These are phyloP conservation scores for Escovopsis sp. DNA, from an alignment of 2,329 filamentous ascomycete species.

Conservation along the genomic window DNA sequence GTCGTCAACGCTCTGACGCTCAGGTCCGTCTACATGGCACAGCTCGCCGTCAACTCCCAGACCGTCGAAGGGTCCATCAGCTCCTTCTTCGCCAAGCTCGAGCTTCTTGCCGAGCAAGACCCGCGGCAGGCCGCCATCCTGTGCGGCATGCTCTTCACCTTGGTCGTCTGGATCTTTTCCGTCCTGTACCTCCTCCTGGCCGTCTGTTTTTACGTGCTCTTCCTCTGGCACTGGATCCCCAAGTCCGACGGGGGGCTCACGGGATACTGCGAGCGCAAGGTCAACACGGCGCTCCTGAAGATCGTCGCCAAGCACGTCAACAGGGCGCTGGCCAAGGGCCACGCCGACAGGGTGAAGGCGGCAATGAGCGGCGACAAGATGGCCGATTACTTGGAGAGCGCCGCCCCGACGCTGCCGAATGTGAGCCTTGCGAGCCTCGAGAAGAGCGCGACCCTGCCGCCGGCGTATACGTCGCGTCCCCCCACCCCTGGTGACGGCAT, in stretches of 20 bases:
- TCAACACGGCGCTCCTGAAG: slow-evolving; percentile 68
- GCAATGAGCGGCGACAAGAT: slow-evolving; percentile 38
- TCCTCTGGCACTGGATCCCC: slow-evolving; percentile 86
- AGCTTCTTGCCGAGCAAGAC: slow-evolving; percentile 54
- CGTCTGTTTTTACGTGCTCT: slow-evolving; percentile 66
- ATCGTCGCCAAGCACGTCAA: slow-evolving; percentile 81
- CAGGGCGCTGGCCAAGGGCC: slow-evolving; percentile 70
- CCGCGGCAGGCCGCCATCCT: slow-evolving; percentile 69
- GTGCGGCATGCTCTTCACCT: slow-evolving; percentile 81
- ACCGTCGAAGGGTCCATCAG: slow-evolving; percentile 47
- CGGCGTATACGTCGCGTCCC: slow-evolving; percentile 45
- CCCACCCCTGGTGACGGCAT: slow-evolving; percentile 35
- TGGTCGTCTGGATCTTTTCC: slow-evolving; percentile 78
- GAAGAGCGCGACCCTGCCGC: slow-evolving; percentile 32
- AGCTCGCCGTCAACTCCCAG: slow-evolving; percentile 41
- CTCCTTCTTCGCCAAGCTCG: slow-evolving; percentile 74
- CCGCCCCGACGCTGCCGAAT: slow-evolving; percentile 44
- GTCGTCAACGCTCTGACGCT: slow-evolving; percentile 81
- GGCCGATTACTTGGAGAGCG: slow-evolving; percentile 42
- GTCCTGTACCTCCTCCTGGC: slow-evolving; percentile 61
- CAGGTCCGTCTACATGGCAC: slow-evolving; percentile 64
- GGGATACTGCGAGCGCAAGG: slow-evolving; percentile 81
- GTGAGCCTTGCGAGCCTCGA: slow-evolving; percentile 11
- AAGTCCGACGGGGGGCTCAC: slow-evolving; percentile 63
- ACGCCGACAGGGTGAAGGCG: slow-evolving; percentile 39